Conservation (phyloP, 2,329 filamentous ascomycete genomes). For the Botrytis cinerea region DNA sequence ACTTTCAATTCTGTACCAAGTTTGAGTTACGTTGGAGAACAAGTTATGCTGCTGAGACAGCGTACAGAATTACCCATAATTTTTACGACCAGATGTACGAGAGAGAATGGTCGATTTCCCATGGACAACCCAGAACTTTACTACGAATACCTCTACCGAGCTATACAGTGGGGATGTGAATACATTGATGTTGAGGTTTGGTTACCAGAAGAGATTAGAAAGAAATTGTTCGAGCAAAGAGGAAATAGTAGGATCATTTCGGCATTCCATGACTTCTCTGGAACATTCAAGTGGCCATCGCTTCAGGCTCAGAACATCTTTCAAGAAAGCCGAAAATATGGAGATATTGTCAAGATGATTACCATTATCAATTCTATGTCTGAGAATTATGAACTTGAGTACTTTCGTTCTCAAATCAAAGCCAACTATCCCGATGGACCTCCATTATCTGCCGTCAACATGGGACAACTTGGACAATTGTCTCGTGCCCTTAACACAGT, state of each 20-base stretch:
- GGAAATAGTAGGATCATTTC: constrained; percentile 85
- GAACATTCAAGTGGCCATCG: constrained; percentile 80
- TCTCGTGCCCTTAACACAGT: constrained; percentile 82
- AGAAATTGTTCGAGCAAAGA: constrained; percentile 65
- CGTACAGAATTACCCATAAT: constrained; percentile 88
- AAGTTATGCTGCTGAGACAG: constrained; percentile 81
- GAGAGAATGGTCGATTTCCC: constrained; percentile 81
- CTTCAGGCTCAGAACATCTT: constrained; percentile 72
- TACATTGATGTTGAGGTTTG: constrained; percentile 89
- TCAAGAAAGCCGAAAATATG: constrained; percentile 68
- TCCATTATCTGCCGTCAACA: constrained; percentile 80
- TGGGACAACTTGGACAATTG: constrained; percentile 83
- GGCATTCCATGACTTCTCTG: constrained; percentile 88
- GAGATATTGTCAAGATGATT: constrained; percentile 91
- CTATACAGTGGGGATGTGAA: constrained; percentile 86
- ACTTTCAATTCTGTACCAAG: constrained; percentile 69
- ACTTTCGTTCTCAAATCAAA: constrained; percentile 78
- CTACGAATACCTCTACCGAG: constrained; percentile 77
- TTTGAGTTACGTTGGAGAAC: constrained; percentile 80
- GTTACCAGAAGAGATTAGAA: constrained; percentile 76
- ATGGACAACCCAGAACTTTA: constrained; percentile 77
- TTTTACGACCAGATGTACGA: constrained; percentile 80
- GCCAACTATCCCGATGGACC: constrained; percentile 67
- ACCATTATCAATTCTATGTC: constrained; percentile 78
- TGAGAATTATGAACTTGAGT: constrained; percentile 88